Conservation (phyloP, 331 rosid genomes). For the Saraca asoca region DNA sequence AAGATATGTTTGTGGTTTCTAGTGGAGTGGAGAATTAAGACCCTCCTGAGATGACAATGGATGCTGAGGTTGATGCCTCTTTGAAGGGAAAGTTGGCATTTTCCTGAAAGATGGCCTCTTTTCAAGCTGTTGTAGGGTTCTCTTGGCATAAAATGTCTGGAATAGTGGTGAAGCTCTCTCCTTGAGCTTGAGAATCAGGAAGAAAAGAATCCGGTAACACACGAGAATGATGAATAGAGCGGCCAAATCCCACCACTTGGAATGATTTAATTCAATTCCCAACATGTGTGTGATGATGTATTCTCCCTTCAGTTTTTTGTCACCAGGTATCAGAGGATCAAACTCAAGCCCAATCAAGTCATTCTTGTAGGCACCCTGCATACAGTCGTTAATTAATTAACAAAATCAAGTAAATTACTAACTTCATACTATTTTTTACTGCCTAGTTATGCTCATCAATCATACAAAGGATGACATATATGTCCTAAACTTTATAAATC, state of each 20-base stretch:
- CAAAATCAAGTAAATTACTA: no score
- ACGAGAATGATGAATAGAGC: conserved; percentile 61
- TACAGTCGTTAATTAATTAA: no score
- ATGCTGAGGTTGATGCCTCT: conserved; percentile 69
- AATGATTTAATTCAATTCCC: conserved; percentile 66
- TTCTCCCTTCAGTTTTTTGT: conserved; percentile 61
- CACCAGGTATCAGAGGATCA: conserved; percentile 63
- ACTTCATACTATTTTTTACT: no score
- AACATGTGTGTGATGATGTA: conserved; percentile 52
- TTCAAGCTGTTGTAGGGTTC: conserved; percentile 62
- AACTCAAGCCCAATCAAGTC: conserved; percentile 84
- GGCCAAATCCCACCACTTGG: conserved; percentile 85
- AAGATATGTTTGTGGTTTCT: conserved; percentile 12
- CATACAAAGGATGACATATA: no score
- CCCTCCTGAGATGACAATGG: conserved; percentile 95
- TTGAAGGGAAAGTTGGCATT: conserved; percentile 63
- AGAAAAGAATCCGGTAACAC: conserved; percentile 63
- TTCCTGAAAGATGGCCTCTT: conserved; percentile 74
- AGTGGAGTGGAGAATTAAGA: conserved; percentile 74
- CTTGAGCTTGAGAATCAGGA: conserved; percentile 70
- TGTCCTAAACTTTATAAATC: no score
- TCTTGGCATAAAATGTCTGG: conserved; percentile 55
- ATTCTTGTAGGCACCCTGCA: conserved; percentile 82
- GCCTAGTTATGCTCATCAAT: no score
- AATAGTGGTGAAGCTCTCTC: conserved; percentile 80